phyloP scores from a whole-genome alignment of 2,329 filamentous ascomycete species.

The Fusarium tupiense region DNA sequence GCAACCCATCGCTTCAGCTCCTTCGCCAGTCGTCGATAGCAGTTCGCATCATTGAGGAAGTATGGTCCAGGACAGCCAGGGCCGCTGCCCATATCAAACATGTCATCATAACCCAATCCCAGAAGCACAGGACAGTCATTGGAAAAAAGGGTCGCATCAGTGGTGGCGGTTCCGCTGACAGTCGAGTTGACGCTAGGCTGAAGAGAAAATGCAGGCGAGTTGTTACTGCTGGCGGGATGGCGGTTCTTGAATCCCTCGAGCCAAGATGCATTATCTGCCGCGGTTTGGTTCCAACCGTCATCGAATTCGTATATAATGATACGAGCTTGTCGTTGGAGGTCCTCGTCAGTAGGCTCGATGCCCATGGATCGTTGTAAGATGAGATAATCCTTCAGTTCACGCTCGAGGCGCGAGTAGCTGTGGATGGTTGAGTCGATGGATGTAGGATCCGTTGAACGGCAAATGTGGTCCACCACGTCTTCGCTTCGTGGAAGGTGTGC shows the following conservation, averaged over 20 bases:
- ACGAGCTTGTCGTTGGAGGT: constrained; percentile 66
- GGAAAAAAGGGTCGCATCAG: constrained; percentile 26
- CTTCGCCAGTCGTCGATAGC: constrained; percentile 64
- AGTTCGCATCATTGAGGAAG: constrained; percentile 69
- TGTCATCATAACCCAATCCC: constrained; percentile 9
- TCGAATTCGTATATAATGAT: constrained; percentile 71
- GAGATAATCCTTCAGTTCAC: constrained; percentile 65
- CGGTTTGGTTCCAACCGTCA: constrained; percentile 72
- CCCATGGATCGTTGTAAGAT: constrained; percentile 56
- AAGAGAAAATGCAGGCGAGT: constrained; percentile 39
- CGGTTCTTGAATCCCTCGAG: constrained; percentile 62
- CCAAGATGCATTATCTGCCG: constrained; percentile 65
- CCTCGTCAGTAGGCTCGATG: constrained; percentile 61
- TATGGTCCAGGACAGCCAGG: constrained; percentile 45
- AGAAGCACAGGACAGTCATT: constrained; percentile 20
- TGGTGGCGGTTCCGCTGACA: constrained; percentile 16
- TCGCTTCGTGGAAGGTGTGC: constrained; percentile 67
- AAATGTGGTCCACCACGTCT: constrained; percentile 60
- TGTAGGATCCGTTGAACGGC: constrained; percentile 62
- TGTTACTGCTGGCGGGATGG: constrained; percentile 46
- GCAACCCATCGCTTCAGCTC: constrained; percentile 64
- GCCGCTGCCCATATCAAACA: background rate
- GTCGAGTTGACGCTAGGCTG: constrained; percentile 33
- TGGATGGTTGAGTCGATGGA: constrained; percentile 69
- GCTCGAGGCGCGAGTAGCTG: constrained; percentile 65